phyloP scores from a whole-genome alignment of 306 rosid genomes.

The Lupinus albus region DNA sequence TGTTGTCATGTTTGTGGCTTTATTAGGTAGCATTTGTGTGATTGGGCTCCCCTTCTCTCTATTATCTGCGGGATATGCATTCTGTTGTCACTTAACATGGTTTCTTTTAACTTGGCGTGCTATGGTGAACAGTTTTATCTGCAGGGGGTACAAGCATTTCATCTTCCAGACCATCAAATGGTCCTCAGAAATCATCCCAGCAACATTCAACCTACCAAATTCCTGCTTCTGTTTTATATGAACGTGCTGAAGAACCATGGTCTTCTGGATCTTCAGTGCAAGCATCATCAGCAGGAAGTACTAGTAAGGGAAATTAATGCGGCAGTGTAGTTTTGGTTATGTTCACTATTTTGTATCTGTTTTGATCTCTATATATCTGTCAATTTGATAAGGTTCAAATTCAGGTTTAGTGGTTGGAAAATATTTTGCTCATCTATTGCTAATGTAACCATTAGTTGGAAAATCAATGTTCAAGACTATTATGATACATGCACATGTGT shows the following conservation, averaged over 20 bases:
- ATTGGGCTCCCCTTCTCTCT: conserved; percentile 13
- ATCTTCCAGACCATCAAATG: conserved; percentile 61
- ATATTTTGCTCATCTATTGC: no score
- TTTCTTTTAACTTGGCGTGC: conserved; percentile 29
- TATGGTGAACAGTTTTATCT: conserved; percentile 9
- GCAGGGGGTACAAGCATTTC: conserved; percentile 63
- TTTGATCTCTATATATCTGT: conserved; percentile 16
- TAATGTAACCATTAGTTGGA: no score
- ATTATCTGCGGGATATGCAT: neutral
- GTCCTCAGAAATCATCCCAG: conserved; percentile 60
- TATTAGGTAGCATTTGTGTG: neutral
- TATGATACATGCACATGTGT: no score
- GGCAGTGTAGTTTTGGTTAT: conserved; percentile 23
- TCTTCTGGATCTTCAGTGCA: conserved; percentile 49
- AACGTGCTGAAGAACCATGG: conserved; percentile 49
- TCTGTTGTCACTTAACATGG: conserved; percentile 6
- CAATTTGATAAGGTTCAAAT: conserved; percentile 15
- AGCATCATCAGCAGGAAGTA: conserved; percentile 43
- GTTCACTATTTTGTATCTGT: neutral
- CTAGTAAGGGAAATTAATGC: conserved; percentile 46
- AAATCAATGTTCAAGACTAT: no score
- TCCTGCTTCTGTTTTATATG: conserved; percentile 92
- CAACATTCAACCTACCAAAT: conserved; percentile 72
- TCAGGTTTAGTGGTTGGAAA: conserved; percentile 9
- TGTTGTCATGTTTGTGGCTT: conserved; percentile 17